These are phyloP conservation scores for Penicillium aurantiogriseum DNA, from an alignment of 2,329 filamentous ascomycete species.

Conservation along the genomic window DNA sequence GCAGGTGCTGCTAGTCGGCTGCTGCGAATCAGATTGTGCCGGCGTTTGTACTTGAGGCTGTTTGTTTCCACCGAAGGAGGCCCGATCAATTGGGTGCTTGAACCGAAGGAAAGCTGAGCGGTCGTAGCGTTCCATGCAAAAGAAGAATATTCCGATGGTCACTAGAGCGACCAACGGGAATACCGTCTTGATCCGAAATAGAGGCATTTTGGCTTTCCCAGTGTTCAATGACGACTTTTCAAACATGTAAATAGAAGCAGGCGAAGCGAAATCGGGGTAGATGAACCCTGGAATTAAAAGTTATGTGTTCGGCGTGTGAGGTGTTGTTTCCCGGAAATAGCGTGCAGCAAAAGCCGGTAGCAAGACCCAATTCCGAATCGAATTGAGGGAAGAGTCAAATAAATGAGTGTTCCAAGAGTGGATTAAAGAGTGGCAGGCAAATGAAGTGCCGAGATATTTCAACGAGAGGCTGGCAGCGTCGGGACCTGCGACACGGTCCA, in stretches of 20 bases:
- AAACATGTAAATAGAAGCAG: constrained; percentile 30
- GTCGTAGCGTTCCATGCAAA: constrained; percentile 42
- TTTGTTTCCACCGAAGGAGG: constrained; percentile 16
- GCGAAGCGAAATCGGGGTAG: not conserved
- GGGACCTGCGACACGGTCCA: constrained; percentile 34
- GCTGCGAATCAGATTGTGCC: constrained; percentile 17
- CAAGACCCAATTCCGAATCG: constrained; percentile 3
- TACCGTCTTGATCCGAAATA: constrained; percentile 40
- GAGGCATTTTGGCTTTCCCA: constrained; percentile 35
- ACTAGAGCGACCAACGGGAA: constrained; percentile 41
- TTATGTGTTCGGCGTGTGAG: constrained; percentile 3
- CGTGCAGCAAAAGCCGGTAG: constrained; percentile 12
- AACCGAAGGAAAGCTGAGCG: constrained; percentile 37
- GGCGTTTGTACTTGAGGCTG: constrained; percentile 17
- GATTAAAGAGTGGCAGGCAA: constrained; percentile 26
- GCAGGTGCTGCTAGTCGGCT: constrained; percentile 30
- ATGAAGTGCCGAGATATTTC: constrained; percentile 23
- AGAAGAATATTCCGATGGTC: constrained; percentile 43
- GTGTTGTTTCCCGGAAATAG: constrained; percentile 10
- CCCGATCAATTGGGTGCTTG: constrained; percentile 36
- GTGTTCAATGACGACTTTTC: constrained; percentile 29
- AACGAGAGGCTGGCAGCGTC: constrained; percentile 40
- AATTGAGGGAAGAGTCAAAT: not conserved
- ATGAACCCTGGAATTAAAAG: constrained; percentile 6
- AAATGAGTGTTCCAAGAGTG: constrained; percentile 14